phyloP scores from a whole-genome alignment of 2,329 filamentous ascomycete species.

The Venturia oleaginea region DNA sequence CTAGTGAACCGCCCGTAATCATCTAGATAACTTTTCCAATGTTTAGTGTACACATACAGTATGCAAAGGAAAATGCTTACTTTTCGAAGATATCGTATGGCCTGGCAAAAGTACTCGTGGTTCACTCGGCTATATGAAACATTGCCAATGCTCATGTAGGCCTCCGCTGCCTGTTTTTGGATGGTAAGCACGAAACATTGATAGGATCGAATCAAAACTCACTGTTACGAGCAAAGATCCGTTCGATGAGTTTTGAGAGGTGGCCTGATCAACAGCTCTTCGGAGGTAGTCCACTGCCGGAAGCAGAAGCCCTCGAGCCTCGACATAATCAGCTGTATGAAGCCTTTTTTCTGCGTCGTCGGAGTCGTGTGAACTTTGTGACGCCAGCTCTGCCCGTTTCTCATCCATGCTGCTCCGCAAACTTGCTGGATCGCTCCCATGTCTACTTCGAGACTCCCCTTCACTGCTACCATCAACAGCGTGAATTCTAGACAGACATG shows the following conservation, averaged over 20 bases:
- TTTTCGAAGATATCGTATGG: slow-evolving; percentile 38
- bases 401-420: slow-evolving; percentile 23
- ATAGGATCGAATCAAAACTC: slow-evolving; percentile 16
- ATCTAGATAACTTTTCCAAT: slow-evolving; percentile 12
- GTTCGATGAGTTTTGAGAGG: slow-evolving; percentile 27
- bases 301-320: slow-evolving; percentile 42
- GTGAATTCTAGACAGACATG: slow-evolving; percentile 39
- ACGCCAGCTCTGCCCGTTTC: slow-evolving; percentile 20
- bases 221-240: slow-evolving; percentile 39
- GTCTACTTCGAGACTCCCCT: slow-evolving; percentile 17
- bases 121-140: slow-evolving; percentile 37
- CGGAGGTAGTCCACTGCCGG: slow-evolving; percentile 44
- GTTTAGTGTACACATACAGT: neutral
- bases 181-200: slow-evolving; percentile 13
- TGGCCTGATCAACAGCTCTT: slow-evolving; percentile 37
- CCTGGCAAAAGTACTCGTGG: slow-evolving; percentile 36
- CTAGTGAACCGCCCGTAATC: slow-evolving; percentile 11
- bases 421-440: slow-evolving; percentile 22
- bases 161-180: slow-evolving; percentile 37
- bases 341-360: slow-evolving; percentile 30
- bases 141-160: slow-evolving; percentile 44
- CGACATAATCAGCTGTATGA: slow-evolving; percentile 38
- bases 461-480: slow-evolving; percentile 30
- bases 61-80: slow-evolving; percentile 23
- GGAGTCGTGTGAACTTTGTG: slow-evolving; percentile 16